Evolutionary conservation across 1,284 basidiomycete genomes (phyloP).

Genomic region (Apiotrichum laibachii): DNA sequence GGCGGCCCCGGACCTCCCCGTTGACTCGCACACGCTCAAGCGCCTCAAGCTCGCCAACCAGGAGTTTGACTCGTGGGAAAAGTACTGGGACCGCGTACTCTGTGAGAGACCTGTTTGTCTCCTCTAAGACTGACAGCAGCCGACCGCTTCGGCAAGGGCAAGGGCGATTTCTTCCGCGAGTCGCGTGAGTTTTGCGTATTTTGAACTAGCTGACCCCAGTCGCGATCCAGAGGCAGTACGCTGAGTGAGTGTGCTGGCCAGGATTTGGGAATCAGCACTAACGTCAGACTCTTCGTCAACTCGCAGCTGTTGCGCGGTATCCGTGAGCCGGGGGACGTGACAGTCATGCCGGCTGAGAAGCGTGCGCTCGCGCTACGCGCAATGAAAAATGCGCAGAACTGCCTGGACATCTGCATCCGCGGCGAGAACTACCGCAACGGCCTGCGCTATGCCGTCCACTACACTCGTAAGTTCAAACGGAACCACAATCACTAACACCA

Average conservation of each 20-base stretch:
- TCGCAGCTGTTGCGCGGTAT: slow-evolving; percentile 50
- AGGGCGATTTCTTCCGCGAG: slow-evolving; percentile 49
- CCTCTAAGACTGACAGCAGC: slow-evolving; percentile 15
- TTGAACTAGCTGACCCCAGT: slow-evolving; percentile 23
- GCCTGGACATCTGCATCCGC: slow-evolving; percentile 48
- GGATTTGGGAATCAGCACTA: background rate
- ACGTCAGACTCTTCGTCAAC: slow-evolving; percentile 41
- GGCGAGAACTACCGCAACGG: slow-evolving; percentile 69
- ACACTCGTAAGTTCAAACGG: slow-evolving; percentile 53
- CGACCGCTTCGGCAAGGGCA: slow-evolving; percentile 44
- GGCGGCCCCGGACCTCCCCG: slow-evolving; percentile 44
- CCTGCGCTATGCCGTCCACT: slow-evolving; percentile 67
- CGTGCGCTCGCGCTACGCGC: slow-evolving; percentile 48
- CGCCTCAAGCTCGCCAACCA: slow-evolving; percentile 51
- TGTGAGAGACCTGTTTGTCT: slow-evolving; percentile 18
- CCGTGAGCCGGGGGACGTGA: slow-evolving; percentile 46
- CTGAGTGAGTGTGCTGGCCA: slow-evolving; percentile 27
- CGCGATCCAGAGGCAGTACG: slow-evolving; percentile 45
- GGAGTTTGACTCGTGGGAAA: slow-evolving; percentile 51
- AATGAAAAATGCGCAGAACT: slow-evolving; percentile 51
- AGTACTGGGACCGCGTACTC: slow-evolving; percentile 51
- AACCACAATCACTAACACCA: slow-evolving; percentile 49
- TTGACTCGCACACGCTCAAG: slow-evolving; percentile 45
- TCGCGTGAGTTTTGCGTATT: slow-evolving; percentile 27
- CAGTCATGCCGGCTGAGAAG: slow-evolving; percentile 49